Evolutionary conservation across 2,329 filamentous ascomycete genomes (phyloP), one percentile per base, ranked within the genome.

Genomic region (Sarocladium oryzae): DNA sequence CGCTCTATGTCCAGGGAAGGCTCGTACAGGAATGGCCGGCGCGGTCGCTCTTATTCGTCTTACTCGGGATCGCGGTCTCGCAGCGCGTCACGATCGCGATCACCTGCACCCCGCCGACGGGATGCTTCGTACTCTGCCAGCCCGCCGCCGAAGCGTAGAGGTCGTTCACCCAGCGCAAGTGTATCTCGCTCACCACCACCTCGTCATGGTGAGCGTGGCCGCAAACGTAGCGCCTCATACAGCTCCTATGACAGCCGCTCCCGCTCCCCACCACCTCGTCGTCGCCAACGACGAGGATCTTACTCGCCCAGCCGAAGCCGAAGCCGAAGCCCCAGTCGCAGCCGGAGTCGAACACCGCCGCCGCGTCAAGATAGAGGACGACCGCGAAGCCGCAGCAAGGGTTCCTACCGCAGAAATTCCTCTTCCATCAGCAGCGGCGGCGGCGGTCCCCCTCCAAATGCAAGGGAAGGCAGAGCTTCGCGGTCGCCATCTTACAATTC

Each of bases 61-160:
- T 81, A 80, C 63, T 83, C 78, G 24, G 67, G 67, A 26, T 73
- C 74, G 2, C 63, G 66, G 11, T 77, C 74, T 41, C 66, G 67
- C 2, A 30, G 28, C 28, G 13, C 13, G 13, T 30, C 28, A 30
- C 28, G 7, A 30, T 64, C 64, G 16, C 56, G 55, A 16, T 49
- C 53, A 18, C 53, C 55, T 33, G 54, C 51, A 1, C 35, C 36
- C 16, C 54, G 59, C 20, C 54, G 54, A 18, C 56, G 61, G 18
- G 56, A 52, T 36, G 57, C 51, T 21, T 65, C 65, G 2, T 57
- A 60, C 50, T 68, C 67, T 8, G 58, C 57, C 23, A 65, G 60
- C 33, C 66, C 66, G 16, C 40, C 40, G 21, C 60, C 64, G 13
- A 56, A 61, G 48, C 57, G 59, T 48, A 56, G 54, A 20, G 53